phyloP scores from a whole-genome alignment of 148 eudicot species.

The Camellia granthamiana region DNA sequence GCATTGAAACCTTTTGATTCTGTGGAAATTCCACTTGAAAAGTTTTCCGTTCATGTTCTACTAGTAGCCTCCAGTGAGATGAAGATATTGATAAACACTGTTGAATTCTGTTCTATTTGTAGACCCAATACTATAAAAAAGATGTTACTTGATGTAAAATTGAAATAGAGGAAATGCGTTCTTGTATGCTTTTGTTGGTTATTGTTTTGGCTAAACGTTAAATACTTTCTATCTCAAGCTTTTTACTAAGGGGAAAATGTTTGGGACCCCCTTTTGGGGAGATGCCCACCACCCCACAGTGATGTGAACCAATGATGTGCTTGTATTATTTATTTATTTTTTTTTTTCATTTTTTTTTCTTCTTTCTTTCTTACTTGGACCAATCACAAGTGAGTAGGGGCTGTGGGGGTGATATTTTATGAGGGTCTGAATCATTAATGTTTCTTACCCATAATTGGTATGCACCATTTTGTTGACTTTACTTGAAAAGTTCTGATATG shows the following conservation, averaged over 20 bases:
- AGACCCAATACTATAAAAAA: neutral
- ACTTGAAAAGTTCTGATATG: neutral
- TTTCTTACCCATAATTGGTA: neutral
- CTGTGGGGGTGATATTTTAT: too few relatives aligned
- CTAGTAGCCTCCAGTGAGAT: neutral
- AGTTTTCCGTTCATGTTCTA: neutral
- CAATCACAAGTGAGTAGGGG: too few relatives aligned
- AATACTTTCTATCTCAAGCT: neutral
- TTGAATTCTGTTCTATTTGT: neutral
- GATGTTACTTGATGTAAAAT: constrained; percentile 8
- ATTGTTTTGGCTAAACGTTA: neutral
- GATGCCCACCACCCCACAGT: too few relatives aligned
- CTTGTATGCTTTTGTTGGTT: neutral
- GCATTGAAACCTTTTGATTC: neutral
- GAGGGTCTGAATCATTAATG: too few relatives aligned
- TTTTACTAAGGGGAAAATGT: too few relatives aligned
- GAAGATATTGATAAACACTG: neutral
- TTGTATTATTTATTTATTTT: too few relatives aligned
- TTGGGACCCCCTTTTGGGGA: too few relatives aligned
- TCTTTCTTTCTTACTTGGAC: too few relatives aligned
- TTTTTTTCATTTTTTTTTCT: too few relatives aligned
- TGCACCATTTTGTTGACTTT: neutral
- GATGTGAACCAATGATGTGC: too few relatives aligned
- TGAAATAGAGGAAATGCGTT: constrained; percentile 11
- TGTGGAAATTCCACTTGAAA: neutral